These are phyloP conservation scores for Penicillium sp. DNA, from an alignment of 2,329 filamentous ascomycete genomes.

Conservation along the genomic window DNA sequence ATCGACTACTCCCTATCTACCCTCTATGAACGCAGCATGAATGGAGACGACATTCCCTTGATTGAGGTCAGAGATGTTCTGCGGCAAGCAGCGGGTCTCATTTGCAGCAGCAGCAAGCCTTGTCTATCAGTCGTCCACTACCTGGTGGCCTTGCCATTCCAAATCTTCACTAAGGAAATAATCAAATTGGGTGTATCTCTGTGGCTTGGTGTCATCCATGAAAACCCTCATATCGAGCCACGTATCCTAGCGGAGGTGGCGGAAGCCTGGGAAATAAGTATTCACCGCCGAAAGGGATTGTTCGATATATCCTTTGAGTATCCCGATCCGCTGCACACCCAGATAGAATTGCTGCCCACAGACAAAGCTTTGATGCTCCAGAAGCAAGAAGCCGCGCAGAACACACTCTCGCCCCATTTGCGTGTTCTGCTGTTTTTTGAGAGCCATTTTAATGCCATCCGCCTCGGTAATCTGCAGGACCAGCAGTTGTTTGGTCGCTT, in stretches of 20 bases:
- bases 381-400: slow-evolving; percentile 75
- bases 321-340: slow-evolving; percentile 84
- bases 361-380: slow-evolving; percentile 73
- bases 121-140: slow-evolving; percentile 80
- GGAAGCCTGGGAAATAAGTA: slow-evolving; percentile 84
- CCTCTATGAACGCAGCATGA: slow-evolving; percentile 69
- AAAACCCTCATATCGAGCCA: slow-evolving; percentile 85
- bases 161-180: slow-evolving; percentile 88
- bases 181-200: slow-evolving; percentile 94
- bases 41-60: slow-evolving; percentile 68
- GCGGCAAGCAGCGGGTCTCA: slow-evolving; percentile 77
- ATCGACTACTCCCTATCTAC: slow-evolving; percentile 64
- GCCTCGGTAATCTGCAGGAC: slow-evolving; percentile 78
- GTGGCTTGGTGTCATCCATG: slow-evolving; percentile 96
- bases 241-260: slow-evolving; percentile 83
- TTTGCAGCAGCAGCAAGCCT: slow-evolving; percentile 74
- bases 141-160: slow-evolving; percentile 89
- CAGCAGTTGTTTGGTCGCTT: slow-evolving; percentile 80
- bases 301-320: slow-evolving; percentile 71
- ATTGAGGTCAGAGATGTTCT: slow-evolving; percentile 77
- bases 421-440: slow-evolving; percentile 83
- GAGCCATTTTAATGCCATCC: slow-evolving; percentile 91
- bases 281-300: slow-evolving; percentile 73
- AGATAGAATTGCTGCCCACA: slow-evolving; percentile 89
- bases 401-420: slow-evolving; percentile 81